A percentile compares a stretch with the other conserved stretches of the same genome.
These are phyloP conservation scores for Ammopiptanthus mongolicus DNA, from an alignment of 306 rosid species.

Conservation along the genomic window DNA sequence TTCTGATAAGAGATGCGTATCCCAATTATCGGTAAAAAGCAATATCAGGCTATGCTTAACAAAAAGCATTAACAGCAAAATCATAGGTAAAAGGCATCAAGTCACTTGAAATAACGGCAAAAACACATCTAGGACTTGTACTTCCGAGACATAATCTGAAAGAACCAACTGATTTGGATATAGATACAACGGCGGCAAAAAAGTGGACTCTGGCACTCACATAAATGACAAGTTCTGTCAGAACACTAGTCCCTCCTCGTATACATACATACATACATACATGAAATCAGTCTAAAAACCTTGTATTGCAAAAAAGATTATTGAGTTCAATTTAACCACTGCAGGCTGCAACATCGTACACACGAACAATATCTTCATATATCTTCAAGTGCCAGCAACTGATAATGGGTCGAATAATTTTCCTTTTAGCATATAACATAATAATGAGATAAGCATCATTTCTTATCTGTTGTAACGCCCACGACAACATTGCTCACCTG, in stretches of 20 bases:
- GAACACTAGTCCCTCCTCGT: not conserved
- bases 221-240: not conserved
- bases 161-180: not conserved
- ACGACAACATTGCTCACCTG: conserved; percentile 84
- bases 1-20: too few species aligned
- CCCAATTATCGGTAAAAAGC: too few species aligned
- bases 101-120: not conserved
- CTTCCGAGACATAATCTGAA: not conserved
- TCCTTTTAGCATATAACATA: not conserved
- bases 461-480: conserved; percentile 68
- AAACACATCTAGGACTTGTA: not conserved
- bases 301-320: not conserved
- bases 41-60: not conserved
- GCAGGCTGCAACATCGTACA: conserved; percentile 3
- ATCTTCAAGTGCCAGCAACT: not conserved
- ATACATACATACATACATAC: not conserved
- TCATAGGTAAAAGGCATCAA: not conserved
- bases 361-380: not conserved
- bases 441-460: conserved; percentile 19
- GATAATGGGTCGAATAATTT: not conserved
- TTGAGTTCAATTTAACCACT: not conserved
- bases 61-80: not conserved
- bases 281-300: not conserved
- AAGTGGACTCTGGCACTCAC: not conserved
- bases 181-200: not conserved